Percentiles rank a stretch among this genome's conserved stretches.
Evolutionary conservation across 2,329 filamentous ascomycete species (phyloP).

Genomic region (Fusarium cyanostomum): DNA sequence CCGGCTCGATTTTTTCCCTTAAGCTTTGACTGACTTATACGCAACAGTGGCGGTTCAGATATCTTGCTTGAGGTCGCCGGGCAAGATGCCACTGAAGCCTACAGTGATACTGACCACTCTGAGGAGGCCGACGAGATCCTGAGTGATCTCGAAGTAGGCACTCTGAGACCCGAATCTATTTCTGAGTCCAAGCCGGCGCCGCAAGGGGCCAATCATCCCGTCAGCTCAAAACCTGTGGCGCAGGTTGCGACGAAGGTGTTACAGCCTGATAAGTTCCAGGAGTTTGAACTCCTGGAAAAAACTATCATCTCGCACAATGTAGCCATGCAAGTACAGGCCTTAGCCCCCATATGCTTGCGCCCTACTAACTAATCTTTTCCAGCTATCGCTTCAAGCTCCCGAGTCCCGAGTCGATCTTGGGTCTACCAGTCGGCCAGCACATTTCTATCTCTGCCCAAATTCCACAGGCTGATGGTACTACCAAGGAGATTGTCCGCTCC

Average conservation of each 20-base stretch:
- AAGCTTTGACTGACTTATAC: background rate
- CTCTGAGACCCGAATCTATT: background rate
- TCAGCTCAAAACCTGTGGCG: constrained; percentile 63
- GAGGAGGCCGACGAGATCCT: constrained; percentile 18
- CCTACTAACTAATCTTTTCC: background rate
- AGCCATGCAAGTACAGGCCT: constrained; percentile 74
- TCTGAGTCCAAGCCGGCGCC: constrained; percentile 52
- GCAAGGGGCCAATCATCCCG: background rate
- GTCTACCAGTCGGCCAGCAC: constrained; percentile 96
- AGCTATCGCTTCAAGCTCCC: constrained; percentile 93
- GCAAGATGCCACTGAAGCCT: constrained; percentile 17
- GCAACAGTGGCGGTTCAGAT: constrained; percentile 10
- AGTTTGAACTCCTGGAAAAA: constrained; percentile 93
- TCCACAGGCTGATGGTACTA: constrained; percentile 69
- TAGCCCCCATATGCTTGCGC: constrained; percentile 74
- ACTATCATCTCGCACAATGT: constrained; percentile 96
- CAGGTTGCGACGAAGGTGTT: constrained; percentile 68
- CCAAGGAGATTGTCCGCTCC: constrained; percentile 84
- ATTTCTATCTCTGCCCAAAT: constrained; percentile 89
- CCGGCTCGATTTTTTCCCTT: background rate
- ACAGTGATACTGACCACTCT: constrained; percentile 15
- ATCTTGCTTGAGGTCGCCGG: constrained; percentile 23
- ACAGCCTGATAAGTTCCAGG: constrained; percentile 86
- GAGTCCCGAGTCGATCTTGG: constrained; percentile 78
- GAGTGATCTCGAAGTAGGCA: constrained; percentile 1